Evolutionary conservation across 805 yeast genomes (phyloP), one percentile per base, ranked within the genome.

Genomic region (Schizosaccharomyces osmophilus): DNA sequence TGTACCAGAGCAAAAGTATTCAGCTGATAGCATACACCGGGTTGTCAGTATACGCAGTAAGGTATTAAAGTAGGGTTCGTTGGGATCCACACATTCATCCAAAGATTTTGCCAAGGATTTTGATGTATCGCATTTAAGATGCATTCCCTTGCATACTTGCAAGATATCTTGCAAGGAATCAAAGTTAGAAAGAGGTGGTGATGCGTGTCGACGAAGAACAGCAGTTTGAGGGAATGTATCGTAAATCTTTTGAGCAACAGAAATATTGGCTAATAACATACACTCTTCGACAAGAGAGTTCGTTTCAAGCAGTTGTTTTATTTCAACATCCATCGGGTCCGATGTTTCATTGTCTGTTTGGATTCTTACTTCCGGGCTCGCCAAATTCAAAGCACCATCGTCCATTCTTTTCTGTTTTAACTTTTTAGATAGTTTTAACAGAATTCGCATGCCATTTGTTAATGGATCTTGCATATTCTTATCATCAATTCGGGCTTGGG

Each of bases 11-110:
- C 94, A 82, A 74, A 93, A 93, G 70, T 93, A 93, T 70, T 90
- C 97, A 1, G 99, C 99, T 1, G 98, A 95, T 85, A 88, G 87
- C 98, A 93, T 93, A 73, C 97, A 90, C 68, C 99, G 79, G 0
- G 99, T 93, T 6, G 97, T 93, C 95, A 93, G 84, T 65, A 93
- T 93, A 72, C 99, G 82, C 5, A 90, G 77, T 67, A 93, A 77
- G 0, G 97, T 93, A 72, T 93, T 93, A 78, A 93, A 87, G 69
- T 87, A 93, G 5, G 89, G 84, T 71, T 93, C 97, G 0, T 79
- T 69, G 29, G 82, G 79, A 71, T 90, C 97, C 42, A 74, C 80
- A 72, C 96, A 87, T 63, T 86, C 78, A 70, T 93, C 98, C 61
- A 93, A 76, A 22, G 97, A 88, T 68, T 89, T 95, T 1, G 98